Conservation (phyloP, 805 yeast genomes). For the Yarrowia yakushimensis region DNA sequence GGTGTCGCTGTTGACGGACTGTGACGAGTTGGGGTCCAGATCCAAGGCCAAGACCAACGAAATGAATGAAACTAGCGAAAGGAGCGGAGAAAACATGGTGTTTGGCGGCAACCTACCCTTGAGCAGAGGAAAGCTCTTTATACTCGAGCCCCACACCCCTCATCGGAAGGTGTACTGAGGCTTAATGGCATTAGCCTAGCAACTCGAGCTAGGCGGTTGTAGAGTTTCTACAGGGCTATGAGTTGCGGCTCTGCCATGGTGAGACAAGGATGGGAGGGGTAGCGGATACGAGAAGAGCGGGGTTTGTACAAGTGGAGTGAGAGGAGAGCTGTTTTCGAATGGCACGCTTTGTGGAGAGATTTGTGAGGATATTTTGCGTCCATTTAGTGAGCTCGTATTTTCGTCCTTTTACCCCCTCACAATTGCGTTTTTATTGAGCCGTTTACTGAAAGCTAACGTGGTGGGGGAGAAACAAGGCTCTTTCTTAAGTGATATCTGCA, state of each 20-base stretch:
- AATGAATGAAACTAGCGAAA: slow-evolving; percentile 14
- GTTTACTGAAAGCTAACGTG: neutral
- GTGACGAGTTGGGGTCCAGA: slow-evolving; percentile 30
- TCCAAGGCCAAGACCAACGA: neutral
- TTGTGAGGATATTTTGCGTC: too few relatives aligned
- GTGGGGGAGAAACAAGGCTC: slow-evolving; percentile 12
- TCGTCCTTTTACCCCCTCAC: neutral
- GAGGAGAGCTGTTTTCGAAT: too few relatives aligned
- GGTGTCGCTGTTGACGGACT: slow-evolving; percentile 47
- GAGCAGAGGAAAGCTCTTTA: neutral
- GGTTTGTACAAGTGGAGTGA: neutral
- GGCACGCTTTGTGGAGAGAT: too few relatives aligned
- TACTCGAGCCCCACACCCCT: slow-evolving; percentile 18
- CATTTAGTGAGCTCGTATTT: neutral
- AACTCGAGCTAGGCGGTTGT: neutral
- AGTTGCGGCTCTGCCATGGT: neutral
- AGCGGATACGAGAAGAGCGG: neutral
- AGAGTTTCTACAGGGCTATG: slow-evolving; percentile 4
- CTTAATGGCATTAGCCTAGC: slow-evolving; percentile 1
- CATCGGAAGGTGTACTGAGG: slow-evolving; percentile 21
- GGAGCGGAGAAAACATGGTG: slow-evolving; percentile 12
- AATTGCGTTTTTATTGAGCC: too few relatives aligned
- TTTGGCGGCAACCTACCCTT: neutral
- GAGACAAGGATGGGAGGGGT: slow-evolving; percentile 11
- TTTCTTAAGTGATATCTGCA: neutral